Conservation (phyloP, 192 early-diverging fungal genomes). For the Backusella macrospora region DNA sequence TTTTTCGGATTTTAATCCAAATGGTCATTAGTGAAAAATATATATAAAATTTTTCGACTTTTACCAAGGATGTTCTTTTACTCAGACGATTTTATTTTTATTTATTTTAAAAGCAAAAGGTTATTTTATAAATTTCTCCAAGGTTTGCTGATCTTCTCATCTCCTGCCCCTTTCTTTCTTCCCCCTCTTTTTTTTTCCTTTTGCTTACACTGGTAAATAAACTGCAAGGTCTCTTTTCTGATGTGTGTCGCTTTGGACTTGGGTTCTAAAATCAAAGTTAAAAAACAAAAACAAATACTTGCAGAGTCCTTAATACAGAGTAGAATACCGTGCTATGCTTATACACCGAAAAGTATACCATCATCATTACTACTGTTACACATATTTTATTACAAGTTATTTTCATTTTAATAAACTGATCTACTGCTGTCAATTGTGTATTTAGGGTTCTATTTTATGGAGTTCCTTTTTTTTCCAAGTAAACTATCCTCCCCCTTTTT, state of each 20-base stretch:
- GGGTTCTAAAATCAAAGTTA: neutral
- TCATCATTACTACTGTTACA: neutral
- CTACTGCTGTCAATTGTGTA: constrained; percentile 10
- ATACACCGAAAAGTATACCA: too few species aligned
- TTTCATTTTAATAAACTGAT: neutral
- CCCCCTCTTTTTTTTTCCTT: neutral
- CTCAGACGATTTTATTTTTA: neutral
- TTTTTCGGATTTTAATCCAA: neutral
- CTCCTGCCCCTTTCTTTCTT: neutral
- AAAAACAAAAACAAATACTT: neutral
- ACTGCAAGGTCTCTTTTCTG: neutral
- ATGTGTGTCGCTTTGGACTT: neutral
- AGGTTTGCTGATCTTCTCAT: neutral
- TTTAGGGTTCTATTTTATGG: constrained; percentile 8
- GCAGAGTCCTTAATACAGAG: neutral
- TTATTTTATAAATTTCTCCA: neutral
- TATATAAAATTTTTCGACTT: neutral
- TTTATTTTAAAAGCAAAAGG: neutral
- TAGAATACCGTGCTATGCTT: neutral
- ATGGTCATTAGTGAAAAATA: neutral
- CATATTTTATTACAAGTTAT: neutral
- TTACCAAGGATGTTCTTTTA: neutral
- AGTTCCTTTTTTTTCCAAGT: neutral
- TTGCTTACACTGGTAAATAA: neutral
- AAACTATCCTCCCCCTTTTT: neutral